phyloP scores from a whole-genome alignment of 2,329 filamentous ascomycete genomes.

The Hypoxylon sp. region DNA sequence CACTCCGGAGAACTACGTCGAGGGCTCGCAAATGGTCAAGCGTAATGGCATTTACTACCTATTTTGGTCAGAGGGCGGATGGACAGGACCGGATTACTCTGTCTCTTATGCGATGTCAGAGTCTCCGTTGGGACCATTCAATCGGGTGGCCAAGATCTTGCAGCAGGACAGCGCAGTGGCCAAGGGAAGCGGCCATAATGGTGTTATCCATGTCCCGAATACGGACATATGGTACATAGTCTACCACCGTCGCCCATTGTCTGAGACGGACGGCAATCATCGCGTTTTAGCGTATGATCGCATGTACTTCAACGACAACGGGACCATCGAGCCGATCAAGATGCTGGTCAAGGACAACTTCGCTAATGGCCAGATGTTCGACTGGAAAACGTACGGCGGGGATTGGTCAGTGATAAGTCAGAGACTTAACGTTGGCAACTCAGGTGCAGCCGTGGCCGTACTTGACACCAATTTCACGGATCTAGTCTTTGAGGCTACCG shows the following conservation, averaged over 20 bases:
- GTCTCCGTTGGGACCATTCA: constrained; percentile 61
- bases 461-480: constrained; percentile 58
- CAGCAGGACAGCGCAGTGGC: constrained; percentile 55
- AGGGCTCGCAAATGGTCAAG: constrained; percentile 62
- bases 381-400: constrained; percentile 54
- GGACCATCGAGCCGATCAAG: constrained; percentile 59
- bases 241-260: constrained; percentile 63
- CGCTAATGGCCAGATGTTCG: constrained; percentile 57
- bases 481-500: constrained; percentile 53
- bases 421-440: constrained; percentile 47
- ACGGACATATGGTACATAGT: constrained; percentile 62
- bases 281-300: constrained; percentile 65
- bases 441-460: constrained; percentile 49
- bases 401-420: constrained; percentile 50
- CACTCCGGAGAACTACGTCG: constrained; percentile 63
- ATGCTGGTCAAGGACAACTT: constrained; percentile 64
- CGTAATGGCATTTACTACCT: constrained; percentile 60
- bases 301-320: constrained; percentile 62
- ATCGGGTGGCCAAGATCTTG: constrained; percentile 57
- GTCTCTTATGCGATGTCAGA: constrained; percentile 61
- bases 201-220: constrained; percentile 58
- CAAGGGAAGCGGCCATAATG: constrained; percentile 60
- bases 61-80: constrained; percentile 63
- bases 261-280: constrained; percentile 62
- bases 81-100: constrained; percentile 63